Conservation (phyloP, 2,329 filamentous ascomycete genomes). For the Fusarium dlaminii region DNA sequence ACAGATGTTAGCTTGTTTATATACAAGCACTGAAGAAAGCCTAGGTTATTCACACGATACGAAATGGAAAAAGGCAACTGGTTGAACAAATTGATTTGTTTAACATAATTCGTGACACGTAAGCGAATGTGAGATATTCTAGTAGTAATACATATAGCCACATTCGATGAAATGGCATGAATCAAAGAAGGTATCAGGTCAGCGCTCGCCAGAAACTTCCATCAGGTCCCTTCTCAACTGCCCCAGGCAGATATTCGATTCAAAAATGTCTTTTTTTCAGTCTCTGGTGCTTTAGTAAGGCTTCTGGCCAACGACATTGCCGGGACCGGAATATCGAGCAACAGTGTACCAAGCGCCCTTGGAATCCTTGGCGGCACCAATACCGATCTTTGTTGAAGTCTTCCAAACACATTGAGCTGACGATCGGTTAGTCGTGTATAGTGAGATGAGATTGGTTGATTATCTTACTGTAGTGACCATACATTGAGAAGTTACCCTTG, state of each 20-base stretch:
- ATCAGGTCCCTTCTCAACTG: background rate
- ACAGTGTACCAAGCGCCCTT: constrained; percentile 47
- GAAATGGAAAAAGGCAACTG: no score
- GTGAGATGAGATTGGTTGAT: fast-evolving
- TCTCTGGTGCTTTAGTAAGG: constrained; percentile 31
- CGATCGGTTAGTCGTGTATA: background rate
- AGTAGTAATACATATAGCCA: constrained; percentile 14
- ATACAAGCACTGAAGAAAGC: background rate
- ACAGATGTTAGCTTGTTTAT: background rate
- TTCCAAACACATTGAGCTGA: constrained; percentile 47
- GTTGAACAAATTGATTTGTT: background rate
- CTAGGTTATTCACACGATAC: fast-evolving
- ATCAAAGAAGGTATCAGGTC: constrained; percentile 23
- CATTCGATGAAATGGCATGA: background rate
- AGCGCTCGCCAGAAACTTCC: background rate
- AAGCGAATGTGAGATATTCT: constrained; percentile 15
- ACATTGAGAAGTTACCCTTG: constrained; percentile 34
- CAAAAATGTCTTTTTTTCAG: fast-evolving
- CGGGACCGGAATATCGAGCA: constrained; percentile 47
- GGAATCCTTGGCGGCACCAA: constrained; percentile 41
- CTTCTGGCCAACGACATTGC: constrained; percentile 45
- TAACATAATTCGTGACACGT: background rate
- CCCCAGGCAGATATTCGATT: background rate
- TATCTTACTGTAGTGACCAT: constrained; percentile 44
- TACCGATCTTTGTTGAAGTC: constrained; percentile 45